A percentile compares a stretch with the other conserved stretches of the same genome.
Conservation (phyloP, 2,329 filamentous ascomycete genomes). For the Cordyceps pruinosa region DNA sequence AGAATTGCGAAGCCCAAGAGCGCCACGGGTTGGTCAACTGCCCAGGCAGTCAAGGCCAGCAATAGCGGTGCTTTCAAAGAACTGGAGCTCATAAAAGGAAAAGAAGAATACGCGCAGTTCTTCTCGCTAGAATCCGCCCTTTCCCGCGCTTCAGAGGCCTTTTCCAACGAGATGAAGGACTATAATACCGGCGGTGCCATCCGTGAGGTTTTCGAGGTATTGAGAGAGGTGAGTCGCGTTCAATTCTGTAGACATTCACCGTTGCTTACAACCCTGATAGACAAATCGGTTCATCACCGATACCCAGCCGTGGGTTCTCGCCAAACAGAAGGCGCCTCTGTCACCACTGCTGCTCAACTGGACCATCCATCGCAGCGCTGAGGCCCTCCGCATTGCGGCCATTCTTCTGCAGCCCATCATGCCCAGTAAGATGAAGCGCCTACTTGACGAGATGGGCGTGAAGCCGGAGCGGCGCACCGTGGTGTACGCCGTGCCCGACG, state of each 20-base stretch:
- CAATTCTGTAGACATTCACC: background rate
- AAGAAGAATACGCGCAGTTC: constrained; percentile 11
- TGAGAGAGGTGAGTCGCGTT: constrained; percentile 45
- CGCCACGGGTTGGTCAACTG: constrained; percentile 52
- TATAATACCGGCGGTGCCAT: constrained; percentile 61
- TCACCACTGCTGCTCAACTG: constrained; percentile 41
- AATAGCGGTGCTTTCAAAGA: constrained; percentile 21
- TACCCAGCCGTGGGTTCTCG: constrained; percentile 60
- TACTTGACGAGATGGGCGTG: constrained; percentile 77
- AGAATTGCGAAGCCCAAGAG: constrained; percentile 61
- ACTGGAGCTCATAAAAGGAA: background rate
- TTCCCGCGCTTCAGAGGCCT: constrained; percentile 16
- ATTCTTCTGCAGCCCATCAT: constrained; percentile 91
- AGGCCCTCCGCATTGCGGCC: constrained; percentile 69
- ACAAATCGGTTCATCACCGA: constrained; percentile 46
- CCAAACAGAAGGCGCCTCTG: constrained; percentile 29
- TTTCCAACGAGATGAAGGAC: constrained; percentile 52
- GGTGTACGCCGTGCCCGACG: constrained; percentile 52
- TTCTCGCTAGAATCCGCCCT: constrained; percentile 24
- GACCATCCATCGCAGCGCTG: constrained; percentile 63
- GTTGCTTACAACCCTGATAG: constrained; percentile 21
- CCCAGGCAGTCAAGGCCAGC: constrained; percentile 43
- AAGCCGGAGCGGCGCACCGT: constrained; percentile 53
- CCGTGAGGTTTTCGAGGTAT: constrained; percentile 53
- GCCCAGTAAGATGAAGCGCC: constrained; percentile 63